These are phyloP conservation scores for Toxicodendron radicans DNA, from an alignment of 345 rosid genomes.

Conservation along the genomic window DNA sequence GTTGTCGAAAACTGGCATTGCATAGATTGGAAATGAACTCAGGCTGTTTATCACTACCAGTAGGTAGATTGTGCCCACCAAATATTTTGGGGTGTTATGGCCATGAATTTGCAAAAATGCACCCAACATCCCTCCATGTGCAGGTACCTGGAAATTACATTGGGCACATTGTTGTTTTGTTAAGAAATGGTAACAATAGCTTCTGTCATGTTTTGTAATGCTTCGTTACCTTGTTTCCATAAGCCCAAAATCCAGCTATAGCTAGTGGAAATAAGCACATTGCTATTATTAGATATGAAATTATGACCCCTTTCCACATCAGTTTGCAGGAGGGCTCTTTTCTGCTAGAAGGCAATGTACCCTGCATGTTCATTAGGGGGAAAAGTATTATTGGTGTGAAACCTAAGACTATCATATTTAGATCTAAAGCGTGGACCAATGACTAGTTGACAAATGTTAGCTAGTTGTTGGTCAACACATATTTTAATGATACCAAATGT, in stretches of 20 bases:
- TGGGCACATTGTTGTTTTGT: no score
- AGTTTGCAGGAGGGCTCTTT: slow-evolving; percentile 25
- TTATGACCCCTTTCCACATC: slow-evolving; percentile 52
- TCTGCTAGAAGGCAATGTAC: slow-evolving; percentile 47
- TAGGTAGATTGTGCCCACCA: slow-evolving; percentile 27
- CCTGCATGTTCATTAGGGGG: slow-evolving; percentile 27
- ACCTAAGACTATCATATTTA: no score
- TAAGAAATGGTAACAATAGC: no score
- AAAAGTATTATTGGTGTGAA: no score
- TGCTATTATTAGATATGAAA: slow-evolving; percentile 39
- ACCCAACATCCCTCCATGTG: slow-evolving; percentile 31
- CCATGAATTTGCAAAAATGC: slow-evolving; percentile 32
- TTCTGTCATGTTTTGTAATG: background rate
- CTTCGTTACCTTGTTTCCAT: slow-evolving; percentile 42
- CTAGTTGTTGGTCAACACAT: no score
- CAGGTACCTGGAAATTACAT: slow-evolving; percentile 24
- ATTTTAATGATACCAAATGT: no score
- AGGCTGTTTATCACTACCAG: slow-evolving; percentile 34
- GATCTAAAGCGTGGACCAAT: no score
- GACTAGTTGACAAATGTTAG: no score
- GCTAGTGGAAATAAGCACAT: slow-evolving; percentile 37
- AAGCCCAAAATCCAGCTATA: slow-evolving; percentile 54
- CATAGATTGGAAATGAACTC: slow-evolving; percentile 49
- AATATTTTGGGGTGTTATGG: slow-evolving; percentile 24
- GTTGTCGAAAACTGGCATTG: slow-evolving; percentile 59